Percentiles rank a stretch among this genome's conserved stretches.
Evolutionary conservation across 1,284 basidiomycete genomes (phyloP).

Genomic region (Moniliella sp.): DNA sequence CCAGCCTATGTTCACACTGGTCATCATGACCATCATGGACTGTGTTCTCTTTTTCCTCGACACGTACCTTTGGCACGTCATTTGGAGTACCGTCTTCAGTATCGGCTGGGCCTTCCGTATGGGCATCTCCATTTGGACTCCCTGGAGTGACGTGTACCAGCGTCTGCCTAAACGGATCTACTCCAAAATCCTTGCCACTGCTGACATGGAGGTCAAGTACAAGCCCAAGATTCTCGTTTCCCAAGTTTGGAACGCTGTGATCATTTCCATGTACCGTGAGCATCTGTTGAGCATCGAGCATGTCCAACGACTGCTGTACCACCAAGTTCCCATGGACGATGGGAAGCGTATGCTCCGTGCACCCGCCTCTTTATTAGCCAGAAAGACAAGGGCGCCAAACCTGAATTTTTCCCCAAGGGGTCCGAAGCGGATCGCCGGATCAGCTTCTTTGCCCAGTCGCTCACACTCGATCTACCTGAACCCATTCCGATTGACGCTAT

Average conservation of each 20-base stretch:
- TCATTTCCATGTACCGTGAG: conserved; percentile 34
- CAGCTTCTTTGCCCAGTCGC: conserved; percentile 33
- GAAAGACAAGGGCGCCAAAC: conserved; percentile 29
- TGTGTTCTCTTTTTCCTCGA: conserved; percentile 32
- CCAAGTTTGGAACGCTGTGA: conserved; percentile 33
- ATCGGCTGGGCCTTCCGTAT: conserved; percentile 32
- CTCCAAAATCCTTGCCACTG: conserved; percentile 30
- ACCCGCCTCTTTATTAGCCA: conserved; percentile 33
- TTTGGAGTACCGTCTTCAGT: conserved; percentile 34
- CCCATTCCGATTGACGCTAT: conserved; percentile 32
- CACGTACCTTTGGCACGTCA: conserved; percentile 34
- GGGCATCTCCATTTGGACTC: conserved; percentile 34
- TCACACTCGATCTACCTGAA: conserved; percentile 29
- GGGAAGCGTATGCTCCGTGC: conserved; percentile 33
- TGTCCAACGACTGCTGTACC: conserved; percentile 33
- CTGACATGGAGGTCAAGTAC: conserved; percentile 34
- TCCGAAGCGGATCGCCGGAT: conserved; percentile 33
- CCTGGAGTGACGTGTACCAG: conserved; percentile 34
- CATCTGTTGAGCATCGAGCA: conserved; percentile 33
- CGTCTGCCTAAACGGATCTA: conserved; percentile 33
- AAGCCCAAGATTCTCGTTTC: conserved; percentile 34
- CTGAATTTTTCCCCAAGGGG: conserved; percentile 33
- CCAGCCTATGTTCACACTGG: conserved; percentile 28
- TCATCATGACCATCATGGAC: conserved; percentile 32
- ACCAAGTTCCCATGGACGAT: conserved; percentile 30